phyloP scores from a whole-genome alignment of 2,329 filamentous ascomycete species.

The Scleromitrula shiraiana region DNA sequence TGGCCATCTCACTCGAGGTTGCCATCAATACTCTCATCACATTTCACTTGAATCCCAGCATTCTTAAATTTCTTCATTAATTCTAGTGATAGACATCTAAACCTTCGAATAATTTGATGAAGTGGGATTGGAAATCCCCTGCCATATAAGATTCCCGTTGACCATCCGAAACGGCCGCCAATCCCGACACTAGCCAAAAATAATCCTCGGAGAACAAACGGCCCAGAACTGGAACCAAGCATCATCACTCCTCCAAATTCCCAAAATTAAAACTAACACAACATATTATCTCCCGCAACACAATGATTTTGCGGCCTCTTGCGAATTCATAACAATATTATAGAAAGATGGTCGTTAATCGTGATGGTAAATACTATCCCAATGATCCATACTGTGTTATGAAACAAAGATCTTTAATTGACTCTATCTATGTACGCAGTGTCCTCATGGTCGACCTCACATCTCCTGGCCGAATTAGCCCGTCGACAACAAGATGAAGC shows the following conservation, averaged over 20 bases:
- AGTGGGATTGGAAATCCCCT: too few species aligned
- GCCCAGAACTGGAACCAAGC: too few species aligned
- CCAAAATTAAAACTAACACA: not conserved
- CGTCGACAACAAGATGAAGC: conserved; percentile 37
- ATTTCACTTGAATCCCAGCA: too few species aligned
- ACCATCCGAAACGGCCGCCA: too few species aligned
- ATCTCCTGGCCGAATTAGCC: conserved; percentile 41
- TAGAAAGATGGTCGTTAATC: conserved; percentile 7
- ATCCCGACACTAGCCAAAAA: too few species aligned
- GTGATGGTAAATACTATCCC: not conserved
- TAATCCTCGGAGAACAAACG: too few species aligned
- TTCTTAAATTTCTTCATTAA: too few species aligned
- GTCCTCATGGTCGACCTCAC: conserved; percentile 15
- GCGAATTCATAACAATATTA: not conserved
- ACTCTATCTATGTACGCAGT: not conserved
- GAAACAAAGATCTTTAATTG: not conserved
- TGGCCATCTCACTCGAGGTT: too few species aligned
- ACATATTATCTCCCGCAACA: not conserved
- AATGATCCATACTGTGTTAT: not conserved
- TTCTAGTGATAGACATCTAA: too few species aligned
- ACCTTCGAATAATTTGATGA: too few species aligned
- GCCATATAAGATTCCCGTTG: too few species aligned
- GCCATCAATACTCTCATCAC: too few species aligned
- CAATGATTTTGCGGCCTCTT: conserved; percentile 6
- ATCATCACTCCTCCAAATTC: not conserved